Conservation (phyloP, 805 yeast genomes). For the Saccharomyces mikatae region DNA sequence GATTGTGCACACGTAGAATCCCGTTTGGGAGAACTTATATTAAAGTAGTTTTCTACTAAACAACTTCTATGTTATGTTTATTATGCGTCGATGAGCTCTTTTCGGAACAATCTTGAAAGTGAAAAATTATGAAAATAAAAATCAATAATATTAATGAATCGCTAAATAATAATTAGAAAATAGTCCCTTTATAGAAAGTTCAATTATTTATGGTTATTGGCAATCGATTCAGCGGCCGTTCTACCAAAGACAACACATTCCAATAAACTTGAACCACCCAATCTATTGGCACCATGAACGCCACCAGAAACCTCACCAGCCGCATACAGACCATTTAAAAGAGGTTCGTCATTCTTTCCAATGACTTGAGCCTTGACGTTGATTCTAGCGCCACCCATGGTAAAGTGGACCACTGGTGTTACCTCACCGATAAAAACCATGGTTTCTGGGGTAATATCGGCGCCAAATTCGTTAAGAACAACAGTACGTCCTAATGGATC, state of each 20-base stretch:
- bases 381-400: slow-evolving; percentile 60
- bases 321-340: slow-evolving; percentile 45
- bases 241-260: slow-evolving; percentile 57
- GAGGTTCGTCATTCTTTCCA: slow-evolving; percentile 24
- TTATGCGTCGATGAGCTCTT: slow-evolving; percentile 2
- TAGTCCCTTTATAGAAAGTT: background rate
- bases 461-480: slow-evolving; percentile 29
- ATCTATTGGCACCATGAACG: slow-evolving; percentile 55
- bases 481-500: slow-evolving; percentile 34
- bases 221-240: slow-evolving; percentile 37
- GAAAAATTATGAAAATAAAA: background rate
- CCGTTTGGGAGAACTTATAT: background rate
- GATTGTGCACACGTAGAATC: background rate
- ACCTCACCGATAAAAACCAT: slow-evolving; percentile 41
- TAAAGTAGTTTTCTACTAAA: background rate
- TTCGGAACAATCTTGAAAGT: background rate
- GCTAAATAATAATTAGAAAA: background rate
- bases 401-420: slow-evolving; percentile 58
- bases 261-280: slow-evolving; percentile 50
- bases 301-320: slow-evolving; percentile 67
- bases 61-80: background rate
- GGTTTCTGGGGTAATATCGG: slow-evolving; percentile 19
- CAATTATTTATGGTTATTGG: background rate
- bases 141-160: background rate
- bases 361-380: slow-evolving; percentile 40